Base-by-base conservation (phyloP, 1,139 yeast genomes). In the Taphrina deformans region DNA sequence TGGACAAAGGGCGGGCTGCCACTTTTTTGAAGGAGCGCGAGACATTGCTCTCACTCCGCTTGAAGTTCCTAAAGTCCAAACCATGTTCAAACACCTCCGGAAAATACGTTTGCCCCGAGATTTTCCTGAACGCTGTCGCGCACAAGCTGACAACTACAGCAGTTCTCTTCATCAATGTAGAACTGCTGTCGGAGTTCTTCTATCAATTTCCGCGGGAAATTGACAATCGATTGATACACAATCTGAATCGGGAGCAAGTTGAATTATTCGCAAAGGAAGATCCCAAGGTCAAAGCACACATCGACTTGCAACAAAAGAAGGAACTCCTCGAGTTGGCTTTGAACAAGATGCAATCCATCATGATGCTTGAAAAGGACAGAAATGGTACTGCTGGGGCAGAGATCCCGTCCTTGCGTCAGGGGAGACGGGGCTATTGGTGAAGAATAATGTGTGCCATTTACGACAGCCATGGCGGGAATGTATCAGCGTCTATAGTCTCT, bases 181-280 rank as follows among this genome's bases (percentile, higher is more conserved):
- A 95, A 76, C 79, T 95, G 59, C 79, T 95, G 70, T 88, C 96
- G 70, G 99, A 95, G 76, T 95, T 95, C 73, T 93, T 92, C 76
- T 93, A 95, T 76, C 91, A 67, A 45, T 93, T 95, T 77, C 99
- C 99, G 0, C 82, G 98, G 66, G 97, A 91, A 74, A 80, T 95
- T 69, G 99, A 95, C 75, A 80, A 80, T 66, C 84, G 86, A 69
- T 82, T 95, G 68, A 85, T 88, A 68, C 80, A 80, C 68, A 81
- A 80, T 62, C 78, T 93, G 72, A 79, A 85, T 10, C 81, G 81
- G 62, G 96, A 90, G 65, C 96, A 92, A 73, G 82, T 93, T 67
- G 98, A 92, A 72, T 78, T 79, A 67, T 89, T 92, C 78, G 99
- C 99, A 0, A 90, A 90, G 72, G 98, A 95, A 75, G 99, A 95